A percentile compares a stretch with the other conserved stretches of the same genome.
Evolutionary conservation across 2,329 filamentous ascomycete species (phyloP).

Genomic region (Albophoma yamanashiensis): DNA sequence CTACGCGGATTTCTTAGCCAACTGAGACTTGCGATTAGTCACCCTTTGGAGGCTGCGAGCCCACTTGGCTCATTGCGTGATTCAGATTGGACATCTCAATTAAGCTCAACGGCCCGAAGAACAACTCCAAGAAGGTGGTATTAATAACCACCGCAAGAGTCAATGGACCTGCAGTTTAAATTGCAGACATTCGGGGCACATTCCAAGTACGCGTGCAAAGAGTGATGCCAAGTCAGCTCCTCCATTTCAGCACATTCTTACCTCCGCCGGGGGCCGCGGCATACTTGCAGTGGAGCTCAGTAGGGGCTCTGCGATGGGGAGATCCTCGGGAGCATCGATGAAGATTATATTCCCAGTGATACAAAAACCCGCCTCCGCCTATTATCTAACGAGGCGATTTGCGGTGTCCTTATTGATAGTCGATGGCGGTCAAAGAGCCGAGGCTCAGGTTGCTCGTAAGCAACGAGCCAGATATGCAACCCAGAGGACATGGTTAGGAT

Average conservation of each 20-base stretch:
- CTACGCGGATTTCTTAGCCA: conserved; percentile 3
- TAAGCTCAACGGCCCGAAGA: background rate
- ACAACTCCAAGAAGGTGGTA: background rate
- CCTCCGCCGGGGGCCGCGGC: too few species aligned
- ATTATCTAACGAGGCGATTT: background rate
- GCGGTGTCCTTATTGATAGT: background rate
- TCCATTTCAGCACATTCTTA: background rate
- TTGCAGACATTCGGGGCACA: background rate
- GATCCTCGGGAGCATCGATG: background rate
- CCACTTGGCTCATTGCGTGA: background rate
- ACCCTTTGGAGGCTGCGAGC: background rate
- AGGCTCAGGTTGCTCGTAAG: background rate
- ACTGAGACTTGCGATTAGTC: conserved; percentile 4
- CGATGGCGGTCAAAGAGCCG: background rate
- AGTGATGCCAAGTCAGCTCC: background rate
- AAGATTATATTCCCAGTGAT: too few species aligned
- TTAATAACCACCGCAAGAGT: background rate
- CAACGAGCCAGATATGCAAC: background rate
- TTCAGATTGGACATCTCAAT: background rate
- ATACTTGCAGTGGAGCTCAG: too few species aligned
- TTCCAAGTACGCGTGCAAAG: background rate
- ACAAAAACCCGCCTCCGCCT: background rate
- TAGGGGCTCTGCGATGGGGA: background rate
- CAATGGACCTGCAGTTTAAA: background rate
- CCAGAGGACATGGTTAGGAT: background rate